Base-by-base conservation (phyloP, 208 protist genomes). In the Acanthamoeba healyi region DNA sequence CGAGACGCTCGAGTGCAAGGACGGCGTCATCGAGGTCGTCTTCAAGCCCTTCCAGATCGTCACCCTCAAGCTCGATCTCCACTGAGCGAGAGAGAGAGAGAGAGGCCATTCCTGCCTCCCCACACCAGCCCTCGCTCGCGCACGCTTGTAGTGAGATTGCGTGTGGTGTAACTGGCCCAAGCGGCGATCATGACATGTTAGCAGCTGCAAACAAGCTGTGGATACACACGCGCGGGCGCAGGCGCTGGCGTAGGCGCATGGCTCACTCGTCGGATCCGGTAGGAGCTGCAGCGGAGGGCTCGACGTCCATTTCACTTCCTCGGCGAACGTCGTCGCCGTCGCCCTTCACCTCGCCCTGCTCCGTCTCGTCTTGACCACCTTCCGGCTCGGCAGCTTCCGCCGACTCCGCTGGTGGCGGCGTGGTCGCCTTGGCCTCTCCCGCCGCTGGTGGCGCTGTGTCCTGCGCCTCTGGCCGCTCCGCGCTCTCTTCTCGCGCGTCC, bases 1-100 rank as follows among this genome's bases (percentile, higher is more conserved):
- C 34, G 54, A 49, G 12, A 7, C 15, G 15, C 24, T 77, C n/a
- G 38, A 36, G 32, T 77, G 67, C 36, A 44, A 42, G 15, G 67
- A 38, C 34, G 36, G 38, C 34, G 67, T 77, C 14, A 77, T 77
- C 19, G 67, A 77, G 67, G 34, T 77, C 32, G 38, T 24, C 67
- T 77, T 77, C 67, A 77, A 77, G 67, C 67, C 67, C 34, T 77
- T 77, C 67, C 67, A 77, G 67, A 77, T 77, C 67, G n/a, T 77
- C 67, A 77, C 67, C 67, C 67, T 77, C 34, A 36, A 77, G 67
- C 67, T 77, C 67, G 67, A 77, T 36, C 67, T 77, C 10, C 49
- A 56, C 49, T 56, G 22, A 49, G 44, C 4, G 44, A 4, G 9
- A 49, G 12, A 49, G 44, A 12, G 9, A 49, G 12, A 49, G 44